phyloP scores from a whole-genome alignment of 2,329 filamentous ascomycete species.

The Trichoderma sp. region DNA sequence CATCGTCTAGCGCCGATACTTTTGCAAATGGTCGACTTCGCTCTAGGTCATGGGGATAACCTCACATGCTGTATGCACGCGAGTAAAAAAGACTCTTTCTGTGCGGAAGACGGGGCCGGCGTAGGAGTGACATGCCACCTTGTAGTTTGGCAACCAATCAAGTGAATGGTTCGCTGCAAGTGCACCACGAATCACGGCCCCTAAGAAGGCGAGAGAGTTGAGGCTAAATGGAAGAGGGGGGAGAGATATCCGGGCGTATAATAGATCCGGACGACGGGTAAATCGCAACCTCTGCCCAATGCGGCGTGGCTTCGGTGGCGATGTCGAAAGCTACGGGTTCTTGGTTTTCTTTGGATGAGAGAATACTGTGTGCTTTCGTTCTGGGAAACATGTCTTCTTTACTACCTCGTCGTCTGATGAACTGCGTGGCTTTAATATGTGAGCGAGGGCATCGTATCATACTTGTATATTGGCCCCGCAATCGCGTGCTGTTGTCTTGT shows the following conservation, averaged over 20 bases:
- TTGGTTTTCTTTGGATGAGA: neutral
- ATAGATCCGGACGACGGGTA: neutral
- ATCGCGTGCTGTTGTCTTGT: neutral
- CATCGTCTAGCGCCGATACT: neutral
- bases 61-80: neutral
- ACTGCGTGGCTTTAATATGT: neutral
- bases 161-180: neutral
- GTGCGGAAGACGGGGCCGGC: neutral
- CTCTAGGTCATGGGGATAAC: neutral
- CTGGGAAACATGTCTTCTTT: neutral
- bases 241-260: neutral
- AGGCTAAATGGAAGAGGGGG: neutral
- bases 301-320: neutral
- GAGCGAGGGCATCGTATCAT: neutral
- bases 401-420: neutral
- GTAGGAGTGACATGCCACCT: neutral
- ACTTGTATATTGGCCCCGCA: neutral
- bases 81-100: neutral
- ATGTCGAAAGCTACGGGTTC: neutral
- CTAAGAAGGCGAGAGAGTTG: neutral
- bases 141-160: neutral
- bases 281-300: neutral
- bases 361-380: neutral
- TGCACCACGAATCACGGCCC: neutral
- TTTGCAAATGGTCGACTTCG: neutral